Conservation (phyloP, 2,329 filamentous ascomycete genomes). For the Tolypocladium sp. region DNA sequence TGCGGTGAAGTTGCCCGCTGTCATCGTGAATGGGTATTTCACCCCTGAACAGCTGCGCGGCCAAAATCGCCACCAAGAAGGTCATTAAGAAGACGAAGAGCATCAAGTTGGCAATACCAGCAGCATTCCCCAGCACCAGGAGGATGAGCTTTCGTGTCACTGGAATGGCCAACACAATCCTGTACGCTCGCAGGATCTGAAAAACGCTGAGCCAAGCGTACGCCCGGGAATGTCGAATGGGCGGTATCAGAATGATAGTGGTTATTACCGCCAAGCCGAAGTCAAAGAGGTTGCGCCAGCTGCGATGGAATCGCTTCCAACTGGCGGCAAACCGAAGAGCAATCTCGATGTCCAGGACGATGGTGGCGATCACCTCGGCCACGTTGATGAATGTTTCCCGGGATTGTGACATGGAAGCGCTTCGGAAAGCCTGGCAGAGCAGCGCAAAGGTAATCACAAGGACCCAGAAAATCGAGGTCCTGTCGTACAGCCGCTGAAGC, state of each 20-base stretch:
- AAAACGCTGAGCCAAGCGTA: conserved; percentile 91
- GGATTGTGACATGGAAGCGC: conserved; percentile 58
- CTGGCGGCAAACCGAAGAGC: conserved; percentile 66
- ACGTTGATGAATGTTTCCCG: conserved; percentile 57
- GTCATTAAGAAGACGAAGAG: conserved; percentile 94
- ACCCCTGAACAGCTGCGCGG: conserved; percentile 84
- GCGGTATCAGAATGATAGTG: conserved; percentile 74
- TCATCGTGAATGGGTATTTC: conserved; percentile 60
- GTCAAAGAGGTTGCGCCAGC: conserved; percentile 70
- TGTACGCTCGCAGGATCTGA: conserved; percentile 85
- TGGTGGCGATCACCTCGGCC: conserved; percentile 67
- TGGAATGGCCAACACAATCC: conserved; percentile 80
- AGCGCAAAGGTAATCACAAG: conserved; percentile 70
- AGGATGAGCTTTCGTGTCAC: conserved; percentile 81
- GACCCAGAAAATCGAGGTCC: conserved; percentile 70
- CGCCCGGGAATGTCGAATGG: conserved; percentile 61
- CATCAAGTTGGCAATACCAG: conserved; percentile 89
- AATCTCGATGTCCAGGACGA: conserved; percentile 75
- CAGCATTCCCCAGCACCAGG: conserved; percentile 81
- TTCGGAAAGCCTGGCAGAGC: conserved; percentile 69
- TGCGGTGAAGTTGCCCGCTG: conserved; percentile 51
- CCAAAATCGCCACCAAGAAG: conserved; percentile 88
- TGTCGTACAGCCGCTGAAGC: conserved; percentile 66
- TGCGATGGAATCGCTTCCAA: conserved; percentile 71
- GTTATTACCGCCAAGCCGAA: conserved; percentile 73